Conservation (phyloP, 2,329 filamentous ascomycete species). For the Xylaria hypoxylon region DNA sequence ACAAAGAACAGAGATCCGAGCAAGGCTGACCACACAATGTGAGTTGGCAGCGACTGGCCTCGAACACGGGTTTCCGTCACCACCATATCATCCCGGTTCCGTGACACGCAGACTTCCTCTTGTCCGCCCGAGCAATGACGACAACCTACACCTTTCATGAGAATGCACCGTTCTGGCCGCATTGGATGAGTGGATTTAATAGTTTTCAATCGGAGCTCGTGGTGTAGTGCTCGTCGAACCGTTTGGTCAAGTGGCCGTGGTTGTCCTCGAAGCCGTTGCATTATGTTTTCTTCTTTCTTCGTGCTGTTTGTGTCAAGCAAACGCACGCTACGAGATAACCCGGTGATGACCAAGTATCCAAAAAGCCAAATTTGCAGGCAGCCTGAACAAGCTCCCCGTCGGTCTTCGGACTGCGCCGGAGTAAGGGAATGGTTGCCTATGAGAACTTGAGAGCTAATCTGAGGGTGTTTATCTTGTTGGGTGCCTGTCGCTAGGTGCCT, state of each 20-base stretch:
- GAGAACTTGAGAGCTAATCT: constrained; percentile 70
- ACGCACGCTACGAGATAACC: constrained; percentile 51
- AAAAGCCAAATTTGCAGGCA: constrained; percentile 71
- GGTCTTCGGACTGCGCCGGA: constrained; percentile 24
- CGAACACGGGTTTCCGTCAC: constrained; percentile 20
- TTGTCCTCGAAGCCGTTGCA: constrained; percentile 30
- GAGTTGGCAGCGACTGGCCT: constrained; percentile 31
- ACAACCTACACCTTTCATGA: constrained; percentile 43
- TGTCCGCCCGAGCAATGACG: constrained; percentile 47
- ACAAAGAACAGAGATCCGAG: constrained; percentile 66
- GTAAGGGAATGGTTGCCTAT: constrained; percentile 58
- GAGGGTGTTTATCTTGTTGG: constrained; percentile 55
- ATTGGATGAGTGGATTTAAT: constrained; percentile 51
- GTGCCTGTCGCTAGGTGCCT: background rate
- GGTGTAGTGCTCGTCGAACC: constrained; percentile 44
- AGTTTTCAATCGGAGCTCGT: constrained; percentile 68
- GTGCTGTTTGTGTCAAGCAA: constrained; percentile 39
- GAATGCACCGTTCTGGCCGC: constrained; percentile 38
- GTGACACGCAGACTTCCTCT: constrained; percentile 30
- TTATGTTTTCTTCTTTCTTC: constrained; percentile 33
- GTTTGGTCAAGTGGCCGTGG: constrained; percentile 40
- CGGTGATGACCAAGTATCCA: constrained; percentile 66
- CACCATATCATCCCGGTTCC: constrained; percentile 32
- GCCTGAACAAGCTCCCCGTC: constrained; percentile 47
- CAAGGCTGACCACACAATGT: constrained; percentile 46